phyloP scores from a whole-genome alignment of 495 filamentous ascomycete species.

The Lineolata rhizophorae region DNA sequence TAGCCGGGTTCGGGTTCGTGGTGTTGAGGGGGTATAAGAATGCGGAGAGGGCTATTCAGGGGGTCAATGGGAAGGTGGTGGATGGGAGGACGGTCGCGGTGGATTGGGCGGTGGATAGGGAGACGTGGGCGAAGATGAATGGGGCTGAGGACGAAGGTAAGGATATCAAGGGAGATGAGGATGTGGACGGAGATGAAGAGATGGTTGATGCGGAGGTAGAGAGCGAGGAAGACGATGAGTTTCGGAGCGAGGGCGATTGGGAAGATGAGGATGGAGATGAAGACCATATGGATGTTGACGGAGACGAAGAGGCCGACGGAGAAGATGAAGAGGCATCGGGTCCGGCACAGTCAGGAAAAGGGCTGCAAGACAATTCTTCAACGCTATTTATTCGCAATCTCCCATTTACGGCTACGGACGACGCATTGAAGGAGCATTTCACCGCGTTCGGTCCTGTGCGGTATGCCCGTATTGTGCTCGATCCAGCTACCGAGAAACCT shows the following conservation, averaged over 20 bases:
- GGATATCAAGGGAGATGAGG: conserved; percentile 17
- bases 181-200: conserved; percentile 10
- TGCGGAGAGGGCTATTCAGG: conserved; percentile 69
- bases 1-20: conserved; percentile 78
- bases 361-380: conserved; percentile 31
- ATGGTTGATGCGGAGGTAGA: conserved; percentile 17
- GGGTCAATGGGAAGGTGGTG: conserved; percentile 71
- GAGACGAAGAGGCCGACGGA: conserved; percentile 17
- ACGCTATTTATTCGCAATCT: conserved; percentile 91
- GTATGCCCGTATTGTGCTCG: conserved; percentile 77
- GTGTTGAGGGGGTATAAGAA: conserved; percentile 73
- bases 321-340: conserved; percentile 14
- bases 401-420: conserved; percentile 66
- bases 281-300: conserved; percentile 18
- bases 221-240: conserved; percentile 23
- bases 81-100: conserved; percentile 75
- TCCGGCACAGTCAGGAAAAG: conserved; percentile 8
- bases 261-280: conserved; percentile 13
- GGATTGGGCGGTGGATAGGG: conserved; percentile 90
- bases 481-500: conserved; percentile 60
- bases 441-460: conserved; percentile 57
- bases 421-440: conserved; percentile 64
- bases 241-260: conserved; percentile 20
- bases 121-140: conserved; percentile 41
- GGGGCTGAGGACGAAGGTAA: conserved; percentile 15